These are phyloP conservation scores for Echium plantagineum DNA, from an alignment of 257 asterid genomes.

Conservation along the genomic window DNA sequence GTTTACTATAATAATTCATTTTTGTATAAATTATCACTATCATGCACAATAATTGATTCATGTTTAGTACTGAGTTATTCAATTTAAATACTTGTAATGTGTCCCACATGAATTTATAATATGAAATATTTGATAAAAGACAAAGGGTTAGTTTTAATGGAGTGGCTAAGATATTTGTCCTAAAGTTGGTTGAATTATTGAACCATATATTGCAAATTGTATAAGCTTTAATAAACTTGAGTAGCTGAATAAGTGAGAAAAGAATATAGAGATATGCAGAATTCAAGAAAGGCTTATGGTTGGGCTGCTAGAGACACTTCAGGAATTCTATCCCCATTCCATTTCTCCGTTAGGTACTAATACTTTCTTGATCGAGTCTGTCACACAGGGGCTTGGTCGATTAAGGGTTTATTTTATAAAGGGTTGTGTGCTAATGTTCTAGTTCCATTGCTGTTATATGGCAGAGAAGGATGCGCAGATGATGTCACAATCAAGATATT, in stretches of 20 bases:
- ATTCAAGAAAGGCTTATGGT: conserved; percentile 39
- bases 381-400: too few species aligned
- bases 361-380: too few species aligned
- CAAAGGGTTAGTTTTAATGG: neutral
- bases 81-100: neutral
- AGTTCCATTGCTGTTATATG: neutral
- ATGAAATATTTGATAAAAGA: neutral
- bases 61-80: neutral
- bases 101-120: neutral
- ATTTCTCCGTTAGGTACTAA: too few species aligned
- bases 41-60: neutral
- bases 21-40: neutral
- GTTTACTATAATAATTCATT: too few species aligned
- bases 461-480: conserved; percentile 17
- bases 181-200: neutral
- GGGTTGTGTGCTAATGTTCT: too few species aligned
- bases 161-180: too few species aligned
- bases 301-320: conserved; percentile 54
- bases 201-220: too few species aligned
- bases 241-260: neutral
- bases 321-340: conserved; percentile 38
- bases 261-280: conserved; percentile 19
- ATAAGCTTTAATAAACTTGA: too few species aligned
- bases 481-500: conserved; percentile 23
- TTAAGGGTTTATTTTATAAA: too few species aligned